Evolutionary conservation across 371 early-diverging fungal genomes (phyloP).

Genomic region (Mortierella polycephala): DNA sequence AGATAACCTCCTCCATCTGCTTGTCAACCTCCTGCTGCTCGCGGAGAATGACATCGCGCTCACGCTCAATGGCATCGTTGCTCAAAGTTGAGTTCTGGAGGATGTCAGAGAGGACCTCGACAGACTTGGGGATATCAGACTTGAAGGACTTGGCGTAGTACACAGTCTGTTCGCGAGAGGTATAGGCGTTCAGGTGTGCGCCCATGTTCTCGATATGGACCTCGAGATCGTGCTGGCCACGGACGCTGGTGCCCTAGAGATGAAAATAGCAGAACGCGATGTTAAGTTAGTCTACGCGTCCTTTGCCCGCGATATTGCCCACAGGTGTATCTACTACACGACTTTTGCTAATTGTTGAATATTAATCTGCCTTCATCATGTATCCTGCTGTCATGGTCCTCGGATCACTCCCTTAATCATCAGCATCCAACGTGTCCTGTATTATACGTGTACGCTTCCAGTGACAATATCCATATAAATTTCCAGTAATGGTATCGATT

Average conservation of each 20-base stretch:
- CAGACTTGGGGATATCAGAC: slow-evolving; percentile 86
- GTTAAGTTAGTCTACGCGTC: not conserved
- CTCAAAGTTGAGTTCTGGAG: slow-evolving; percentile 90
- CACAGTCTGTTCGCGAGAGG: slow-evolving; percentile 97
- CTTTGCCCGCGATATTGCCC: not conserved
- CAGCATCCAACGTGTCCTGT: too few species aligned
- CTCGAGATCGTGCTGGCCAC: slow-evolving; percentile 92
- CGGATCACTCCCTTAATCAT: not conserved
- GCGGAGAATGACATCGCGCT: slow-evolving; percentile 94
- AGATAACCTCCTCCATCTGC: slow-evolving; percentile 95
- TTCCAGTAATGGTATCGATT: too few species aligned
- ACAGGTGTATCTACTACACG: too few species aligned
- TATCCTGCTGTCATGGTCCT: not conserved
- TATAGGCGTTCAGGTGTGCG: slow-evolving; percentile 97
- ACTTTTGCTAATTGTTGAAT: too few species aligned
- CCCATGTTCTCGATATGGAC: slow-evolving; percentile 97
- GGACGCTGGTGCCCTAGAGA: slow-evolving; percentile 83
- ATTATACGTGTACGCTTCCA: too few species aligned
- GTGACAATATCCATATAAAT: too few species aligned
- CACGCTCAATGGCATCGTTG: slow-evolving; percentile 88
- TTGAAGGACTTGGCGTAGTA: slow-evolving; percentile 96
- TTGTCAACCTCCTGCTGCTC: slow-evolving; percentile 97
- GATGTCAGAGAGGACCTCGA: slow-evolving; percentile 95
- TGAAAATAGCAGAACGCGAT: not conserved
- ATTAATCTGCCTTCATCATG: too few species aligned